Base-by-base conservation (phyloP, 2,329 filamentous ascomycete genomes). In the Trichophyton verrucosum region DNA sequence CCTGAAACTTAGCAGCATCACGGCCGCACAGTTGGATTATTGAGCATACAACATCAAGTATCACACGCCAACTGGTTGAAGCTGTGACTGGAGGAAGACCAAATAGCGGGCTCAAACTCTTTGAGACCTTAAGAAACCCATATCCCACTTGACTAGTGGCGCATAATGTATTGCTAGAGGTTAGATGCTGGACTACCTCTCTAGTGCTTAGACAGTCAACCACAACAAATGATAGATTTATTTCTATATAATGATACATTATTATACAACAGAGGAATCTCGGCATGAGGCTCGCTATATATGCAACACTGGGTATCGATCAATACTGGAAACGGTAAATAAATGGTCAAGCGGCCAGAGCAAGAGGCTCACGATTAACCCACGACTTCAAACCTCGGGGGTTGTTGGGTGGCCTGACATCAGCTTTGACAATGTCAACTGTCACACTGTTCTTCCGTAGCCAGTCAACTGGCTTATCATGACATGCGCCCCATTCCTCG, bases 391-490 rank as follows among this genome's bases (percentile, higher is more conserved):
- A 30, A n/a, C 9, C 40, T 44, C 64, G 60, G 42, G 63, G 60
- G 38, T 72, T 62, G 17, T 72, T 62, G 17, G 20, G 33, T 9
- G 33, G 22, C 15, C 40, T 44, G n/a, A 44, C 30, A 17, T 20
- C 9, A 8, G n/a, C 5, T 38, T 58, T 46, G 15, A 47, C 20
- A 69, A 69, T n/a, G 13, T 53, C 22, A n/a, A 75, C 64, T 8
- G 66, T 59, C 11, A 75, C 71, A 24, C 69, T 67, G 60, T 74
- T 70, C 44, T 73, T 64, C 51, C 73, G 61, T 60, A 71, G 22
- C 33, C 57, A 57, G 15, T 38, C 17, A 53, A 44, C 22, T 9
- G 60, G 42, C 57, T 58, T 59, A 6, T 36, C 33, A 4, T 15
- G 24, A 8, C 30, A 33, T 17, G 20, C 7, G 27, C 49, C 57